A percentile compares a stretch with the other conserved stretches of the same genome.
Conservation (phyloP, 371 early-diverging fungal genomes). For the Mucor plumbeus region DNA sequence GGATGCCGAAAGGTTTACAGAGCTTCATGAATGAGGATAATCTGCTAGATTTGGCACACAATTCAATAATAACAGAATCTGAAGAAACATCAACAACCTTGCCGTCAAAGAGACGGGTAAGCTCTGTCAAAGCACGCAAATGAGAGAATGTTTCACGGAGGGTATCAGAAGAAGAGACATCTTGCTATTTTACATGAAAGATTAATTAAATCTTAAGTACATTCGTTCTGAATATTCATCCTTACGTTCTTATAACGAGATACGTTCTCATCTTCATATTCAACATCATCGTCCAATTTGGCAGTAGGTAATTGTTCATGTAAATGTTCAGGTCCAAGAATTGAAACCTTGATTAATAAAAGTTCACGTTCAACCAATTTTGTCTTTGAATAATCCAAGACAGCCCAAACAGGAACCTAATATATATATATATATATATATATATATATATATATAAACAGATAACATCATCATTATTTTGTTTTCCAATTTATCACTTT, state of each 20-base stretch:
- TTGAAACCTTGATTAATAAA: slow-evolving; percentile 87
- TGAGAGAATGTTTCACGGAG: slow-evolving; percentile 74
- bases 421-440: background rate
- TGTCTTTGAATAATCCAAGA: slow-evolving; percentile 88
- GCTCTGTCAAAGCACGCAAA: slow-evolving; percentile 78
- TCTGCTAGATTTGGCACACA: slow-evolving; percentile 88
- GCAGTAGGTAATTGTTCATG: slow-evolving; percentile 50
- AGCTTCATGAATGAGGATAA: slow-evolving; percentile 91
- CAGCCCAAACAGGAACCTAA: slow-evolving; percentile 94
- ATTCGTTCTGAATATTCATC: background rate
- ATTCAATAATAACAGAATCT: slow-evolving; percentile 82
- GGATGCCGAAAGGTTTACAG: slow-evolving; percentile 90
- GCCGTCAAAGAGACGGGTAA: slow-evolving; percentile 85
- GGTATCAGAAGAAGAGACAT: slow-evolving; percentile 48
- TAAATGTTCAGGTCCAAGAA: slow-evolving; percentile 78
- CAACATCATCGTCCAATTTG: slow-evolving; percentile 44
- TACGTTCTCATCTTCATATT: slow-evolving; percentile 51
- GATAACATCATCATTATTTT: too few species aligned
- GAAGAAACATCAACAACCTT: slow-evolving; percentile 85
- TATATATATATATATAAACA: too few species aligned
- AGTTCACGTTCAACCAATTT: slow-evolving; percentile 90
- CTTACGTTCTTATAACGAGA: slow-evolving; percentile 34
- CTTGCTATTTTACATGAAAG: background rate
- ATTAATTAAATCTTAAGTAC: background rate
- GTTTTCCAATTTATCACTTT: background rate